Percentiles rank a stretch among this genome's conserved stretches.
These are phyloP conservation scores for Alternaria brassicae DNA, from an alignment of 2,329 filamentous ascomycete genomes.

Conservation along the genomic window DNA sequence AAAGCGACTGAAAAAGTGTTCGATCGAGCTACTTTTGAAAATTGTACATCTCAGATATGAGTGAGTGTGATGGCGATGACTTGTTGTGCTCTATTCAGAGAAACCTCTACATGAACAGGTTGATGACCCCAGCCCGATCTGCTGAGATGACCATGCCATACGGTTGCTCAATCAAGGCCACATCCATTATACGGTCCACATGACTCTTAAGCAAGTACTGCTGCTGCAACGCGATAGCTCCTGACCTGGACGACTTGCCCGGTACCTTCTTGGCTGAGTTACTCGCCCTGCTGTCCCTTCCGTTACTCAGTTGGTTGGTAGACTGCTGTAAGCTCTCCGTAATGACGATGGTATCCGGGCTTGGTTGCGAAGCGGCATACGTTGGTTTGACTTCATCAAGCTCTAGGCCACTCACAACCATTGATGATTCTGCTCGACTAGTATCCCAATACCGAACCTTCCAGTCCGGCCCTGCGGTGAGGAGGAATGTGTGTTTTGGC, in stretches of 20 bases:
- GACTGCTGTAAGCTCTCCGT: conserved; percentile 46
- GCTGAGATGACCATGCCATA: conserved; percentile 93
- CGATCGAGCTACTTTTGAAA: neutral
- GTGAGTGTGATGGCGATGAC: neutral
- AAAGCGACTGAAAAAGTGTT: neutral
- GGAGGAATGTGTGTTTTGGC: conserved; percentile 77
- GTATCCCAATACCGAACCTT: conserved; percentile 96
- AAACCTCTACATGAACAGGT: conserved; percentile 70
- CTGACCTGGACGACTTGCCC: conserved; percentile 70
- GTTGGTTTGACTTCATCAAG: conserved; percentile 74
- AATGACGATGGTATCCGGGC: conserved; percentile 52
- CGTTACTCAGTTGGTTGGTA: conserved; percentile 20
- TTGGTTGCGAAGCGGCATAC: conserved; percentile 59
- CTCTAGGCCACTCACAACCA: conserved; percentile 79
- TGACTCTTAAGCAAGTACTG: conserved; percentile 86
- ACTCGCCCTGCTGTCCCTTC: conserved; percentile 35
- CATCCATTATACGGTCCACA: conserved; percentile 84
- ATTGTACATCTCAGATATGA: neutral
- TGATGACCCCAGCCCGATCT: conserved; percentile 87
- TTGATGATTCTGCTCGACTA: conserved; percentile 75
- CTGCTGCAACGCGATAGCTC: conserved; percentile 92
- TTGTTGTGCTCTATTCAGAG: neutral
- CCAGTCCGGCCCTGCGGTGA: conserved; percentile 88
- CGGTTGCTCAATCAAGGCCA: conserved; percentile 85
- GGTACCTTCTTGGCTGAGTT: conserved; percentile 47